These are phyloP conservation scores for Talaromyces stipitatus DNA, from an alignment of 495 filamentous ascomycete genomes.

Conservation along the genomic window DNA sequence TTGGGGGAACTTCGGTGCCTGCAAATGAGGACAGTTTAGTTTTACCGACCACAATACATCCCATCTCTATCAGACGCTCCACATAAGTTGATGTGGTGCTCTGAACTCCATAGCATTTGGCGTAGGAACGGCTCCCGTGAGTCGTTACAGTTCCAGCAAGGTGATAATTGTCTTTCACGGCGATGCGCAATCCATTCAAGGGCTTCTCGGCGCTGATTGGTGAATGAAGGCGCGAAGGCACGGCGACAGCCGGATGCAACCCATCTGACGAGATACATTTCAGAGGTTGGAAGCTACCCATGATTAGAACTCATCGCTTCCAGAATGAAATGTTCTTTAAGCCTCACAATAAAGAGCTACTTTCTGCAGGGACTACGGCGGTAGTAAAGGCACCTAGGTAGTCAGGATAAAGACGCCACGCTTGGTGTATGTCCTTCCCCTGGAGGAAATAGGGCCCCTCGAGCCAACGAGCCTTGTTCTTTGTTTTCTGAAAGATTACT, in stretches of 20 bases:
- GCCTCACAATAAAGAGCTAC: neutral
- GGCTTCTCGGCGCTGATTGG: constrained; percentile 23
- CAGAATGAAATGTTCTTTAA: neutral
- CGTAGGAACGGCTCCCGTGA: constrained; percentile 49
- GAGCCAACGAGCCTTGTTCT: neutral
- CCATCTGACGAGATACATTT: neutral
- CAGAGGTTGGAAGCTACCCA: neutral
- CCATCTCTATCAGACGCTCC: constrained; percentile 49
- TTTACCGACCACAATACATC: constrained; percentile 53
- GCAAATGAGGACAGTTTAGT: constrained; percentile 53
- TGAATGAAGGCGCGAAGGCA: constrained; percentile 38
- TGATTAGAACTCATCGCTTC: neutral
- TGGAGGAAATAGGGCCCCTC: neutral
- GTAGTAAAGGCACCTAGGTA: neutral
- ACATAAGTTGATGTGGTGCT: constrained; percentile 39
- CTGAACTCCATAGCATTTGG: constrained; percentile 40
- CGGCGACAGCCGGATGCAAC: constrained; percentile 14
- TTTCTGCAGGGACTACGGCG: neutral
- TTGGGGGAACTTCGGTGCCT: constrained; percentile 38
- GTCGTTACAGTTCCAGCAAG: constrained; percentile 46
- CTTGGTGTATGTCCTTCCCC: neutral
- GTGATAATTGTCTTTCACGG: constrained; percentile 56
- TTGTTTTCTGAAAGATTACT: neutral
- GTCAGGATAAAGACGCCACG: neutral
- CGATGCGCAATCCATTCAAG: constrained; percentile 42